A percentile compares a stretch with the other conserved stretches of the same genome.
Conservation (phyloP, 805 yeast species). For the Ogataea populi-albae region DNA sequence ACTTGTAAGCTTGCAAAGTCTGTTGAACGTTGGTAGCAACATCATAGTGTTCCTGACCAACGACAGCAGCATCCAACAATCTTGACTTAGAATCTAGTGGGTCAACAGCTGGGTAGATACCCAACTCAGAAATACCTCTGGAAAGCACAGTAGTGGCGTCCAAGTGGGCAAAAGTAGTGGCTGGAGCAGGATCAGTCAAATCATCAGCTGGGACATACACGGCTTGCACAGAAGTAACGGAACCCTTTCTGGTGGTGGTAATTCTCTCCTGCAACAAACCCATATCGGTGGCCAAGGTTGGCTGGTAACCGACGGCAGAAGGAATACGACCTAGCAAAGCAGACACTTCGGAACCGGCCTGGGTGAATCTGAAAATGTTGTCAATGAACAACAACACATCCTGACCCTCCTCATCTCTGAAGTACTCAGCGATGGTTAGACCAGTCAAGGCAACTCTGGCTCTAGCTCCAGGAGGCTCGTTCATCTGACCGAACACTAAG, state of each 20-base stretch:
- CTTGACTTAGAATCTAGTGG: constrained; percentile 99
- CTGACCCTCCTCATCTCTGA: constrained; percentile 99
- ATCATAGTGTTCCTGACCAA: constrained; percentile 98
- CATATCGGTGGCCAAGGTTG: constrained; percentile 99
- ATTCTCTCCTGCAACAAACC: constrained; percentile 99
- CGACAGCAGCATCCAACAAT: constrained; percentile 94
- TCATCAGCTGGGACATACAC: constrained; percentile 99
- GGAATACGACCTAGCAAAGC: constrained; percentile 99
- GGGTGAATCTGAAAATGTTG: constrained; percentile 99
- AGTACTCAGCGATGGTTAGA: constrained; percentile 99
- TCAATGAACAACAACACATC: constrained; percentile 99
- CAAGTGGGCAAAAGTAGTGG: constrained; percentile 99
- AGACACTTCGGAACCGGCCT: constrained; percentile 99
- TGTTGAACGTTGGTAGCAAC: constrained; percentile 95
- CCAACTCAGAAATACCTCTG: constrained; percentile 99
- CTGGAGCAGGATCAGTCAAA: constrained; percentile 99
- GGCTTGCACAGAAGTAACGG: constrained; percentile 99
- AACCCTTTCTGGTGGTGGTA: constrained; percentile 99
- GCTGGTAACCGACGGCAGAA: constrained; percentile 99
- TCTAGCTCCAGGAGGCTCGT: constrained; percentile 99
- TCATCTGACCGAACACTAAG: constrained; percentile 99
- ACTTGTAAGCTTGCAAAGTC: constrained; percentile 99
- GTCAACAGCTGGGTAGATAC: constrained; percentile 99
- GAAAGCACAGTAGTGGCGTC: constrained; percentile 99
- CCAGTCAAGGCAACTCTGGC: constrained; percentile 99